A percentile compares a stretch with the other conserved stretches of the same genome.
These are phyloP conservation scores for Diatrype stigma DNA, from an alignment of 2,329 filamentous ascomycete genomes.

Conservation along the genomic window DNA sequence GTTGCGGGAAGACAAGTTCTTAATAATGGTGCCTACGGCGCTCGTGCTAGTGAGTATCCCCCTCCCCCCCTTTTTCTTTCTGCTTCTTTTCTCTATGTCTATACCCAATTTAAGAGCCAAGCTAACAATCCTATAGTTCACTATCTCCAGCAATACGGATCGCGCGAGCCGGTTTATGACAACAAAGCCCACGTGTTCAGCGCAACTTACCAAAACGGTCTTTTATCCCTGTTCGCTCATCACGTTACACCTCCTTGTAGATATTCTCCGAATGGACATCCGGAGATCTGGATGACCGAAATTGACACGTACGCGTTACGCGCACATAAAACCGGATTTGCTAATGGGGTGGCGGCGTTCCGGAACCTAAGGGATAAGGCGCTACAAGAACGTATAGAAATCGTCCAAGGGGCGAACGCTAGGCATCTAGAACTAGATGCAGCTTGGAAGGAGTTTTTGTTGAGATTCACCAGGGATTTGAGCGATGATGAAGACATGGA, in stretches of 20 bases:
- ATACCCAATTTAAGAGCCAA: no score
- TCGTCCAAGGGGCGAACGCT: not conserved
- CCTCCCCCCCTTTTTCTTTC: no score
- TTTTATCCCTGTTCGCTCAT: not conserved
- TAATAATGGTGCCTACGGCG: not conserved
- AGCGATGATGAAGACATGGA: no score
- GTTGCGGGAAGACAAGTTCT: not conserved
- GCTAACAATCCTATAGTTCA: not conserved
- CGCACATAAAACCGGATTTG: not conserved
- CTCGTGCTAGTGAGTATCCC: not conserved
- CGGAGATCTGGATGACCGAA: not conserved
- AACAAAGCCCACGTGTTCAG: not conserved
- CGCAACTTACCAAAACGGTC: not conserved
- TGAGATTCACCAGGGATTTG: no score
- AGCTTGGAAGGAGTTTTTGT: no score
- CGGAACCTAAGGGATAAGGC: not conserved
- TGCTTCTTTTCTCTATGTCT: no score
- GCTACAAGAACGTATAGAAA: not conserved
- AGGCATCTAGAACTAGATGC: not conserved
- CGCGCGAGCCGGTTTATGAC: not conserved
- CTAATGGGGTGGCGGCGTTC: not conserved
- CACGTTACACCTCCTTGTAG: not conserved
- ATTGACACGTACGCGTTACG: not conserved
- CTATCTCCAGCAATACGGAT: not conserved
- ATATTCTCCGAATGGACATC: not conserved